Percentiles rank a stretch among this genome's conserved stretches.
Conservation (phyloP, 306 rosid genomes). For the Vicia faba region DNA sequence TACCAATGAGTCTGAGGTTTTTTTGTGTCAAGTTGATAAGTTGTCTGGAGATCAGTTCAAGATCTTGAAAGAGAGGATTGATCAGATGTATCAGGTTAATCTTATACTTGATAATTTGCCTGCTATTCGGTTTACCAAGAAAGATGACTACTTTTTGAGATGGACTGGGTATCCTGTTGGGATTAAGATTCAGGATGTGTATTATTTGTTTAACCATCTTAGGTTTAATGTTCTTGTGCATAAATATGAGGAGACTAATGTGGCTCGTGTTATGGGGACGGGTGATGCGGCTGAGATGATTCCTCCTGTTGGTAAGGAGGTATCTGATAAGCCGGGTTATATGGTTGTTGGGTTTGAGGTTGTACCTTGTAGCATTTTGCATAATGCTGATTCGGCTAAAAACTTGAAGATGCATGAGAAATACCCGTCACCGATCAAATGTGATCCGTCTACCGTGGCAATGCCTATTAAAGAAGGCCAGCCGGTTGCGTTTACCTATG, state of each 20-base stretch:
- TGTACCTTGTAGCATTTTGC: slow-evolving; percentile 75
- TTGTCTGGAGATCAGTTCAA: slow-evolving; percentile 66
- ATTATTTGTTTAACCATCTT: slow-evolving; percentile 83
- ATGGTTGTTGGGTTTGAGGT: slow-evolving; percentile 99
- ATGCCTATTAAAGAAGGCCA: slow-evolving; percentile 79
- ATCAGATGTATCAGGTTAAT: slow-evolving; percentile 95
- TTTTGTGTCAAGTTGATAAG: slow-evolving; percentile 61
- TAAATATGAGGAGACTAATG: slow-evolving; percentile 81
- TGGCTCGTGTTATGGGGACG: slow-evolving; percentile 91
- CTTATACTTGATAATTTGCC: slow-evolving; percentile 70
- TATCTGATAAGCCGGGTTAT: slow-evolving; percentile 68
- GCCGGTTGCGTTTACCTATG: slow-evolving; percentile 72
- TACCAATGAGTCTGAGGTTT: slow-evolving; percentile 70
- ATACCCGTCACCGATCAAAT: slow-evolving; percentile 56
- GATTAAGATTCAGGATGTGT: slow-evolving; percentile 77
- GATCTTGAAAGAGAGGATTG: slow-evolving; percentile 83
- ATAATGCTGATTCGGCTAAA: slow-evolving; percentile 57
- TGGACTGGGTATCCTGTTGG: slow-evolving; percentile 97
- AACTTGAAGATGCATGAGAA: slow-evolving; percentile 55
- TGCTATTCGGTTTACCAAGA: slow-evolving; percentile 82
- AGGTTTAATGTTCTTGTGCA: slow-evolving; percentile 91
- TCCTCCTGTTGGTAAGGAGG: slow-evolving; percentile 52
- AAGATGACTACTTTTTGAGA: slow-evolving; percentile 68
- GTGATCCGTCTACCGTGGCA: slow-evolving; percentile 75
- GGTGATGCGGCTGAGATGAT: slow-evolving; percentile 88